Conservation (phyloP, 139 green algal genomes). For the Ettlia oleoabundans region DNA sequence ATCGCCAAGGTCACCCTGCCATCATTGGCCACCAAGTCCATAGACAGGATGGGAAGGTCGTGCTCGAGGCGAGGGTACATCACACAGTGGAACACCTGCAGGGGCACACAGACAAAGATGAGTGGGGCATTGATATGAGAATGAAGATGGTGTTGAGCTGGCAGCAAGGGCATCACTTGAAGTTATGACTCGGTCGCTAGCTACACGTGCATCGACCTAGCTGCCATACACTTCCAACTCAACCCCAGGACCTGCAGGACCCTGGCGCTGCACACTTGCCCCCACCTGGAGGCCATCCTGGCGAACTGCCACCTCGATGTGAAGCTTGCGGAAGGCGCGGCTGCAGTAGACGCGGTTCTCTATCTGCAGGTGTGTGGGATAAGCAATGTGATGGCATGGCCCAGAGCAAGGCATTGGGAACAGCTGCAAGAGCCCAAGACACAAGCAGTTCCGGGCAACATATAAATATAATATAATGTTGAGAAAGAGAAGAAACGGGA, state of each 20-base stretch:
- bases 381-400: too few relatives aligned
- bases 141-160: background rate
- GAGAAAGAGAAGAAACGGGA: too few relatives aligned
- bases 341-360: constrained; percentile 25
- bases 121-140: background rate
- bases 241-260: too few relatives aligned
- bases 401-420: background rate
- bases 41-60: constrained; percentile 80
- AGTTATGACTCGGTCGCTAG: background rate
- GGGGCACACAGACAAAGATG: background rate
- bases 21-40: constrained; percentile 73
- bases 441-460: too few relatives aligned
- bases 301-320: constrained; percentile 77
- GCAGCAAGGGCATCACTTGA: background rate
- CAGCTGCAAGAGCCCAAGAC: background rate
- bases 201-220: too few relatives aligned
- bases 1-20: constrained; percentile 66
- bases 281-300: constrained; percentile 83
- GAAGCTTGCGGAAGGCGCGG: constrained; percentile 81
- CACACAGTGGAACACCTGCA: constrained; percentile 78
- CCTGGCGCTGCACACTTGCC: too few relatives aligned
- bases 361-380: constrained; percentile 41
- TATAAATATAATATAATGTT: too few relatives aligned
- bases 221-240: too few relatives aligned
- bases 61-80: constrained; percentile 77